Base-by-base conservation (phyloP, 805 yeast genomes). In the Metschnikowia kunwiensis region DNA sequence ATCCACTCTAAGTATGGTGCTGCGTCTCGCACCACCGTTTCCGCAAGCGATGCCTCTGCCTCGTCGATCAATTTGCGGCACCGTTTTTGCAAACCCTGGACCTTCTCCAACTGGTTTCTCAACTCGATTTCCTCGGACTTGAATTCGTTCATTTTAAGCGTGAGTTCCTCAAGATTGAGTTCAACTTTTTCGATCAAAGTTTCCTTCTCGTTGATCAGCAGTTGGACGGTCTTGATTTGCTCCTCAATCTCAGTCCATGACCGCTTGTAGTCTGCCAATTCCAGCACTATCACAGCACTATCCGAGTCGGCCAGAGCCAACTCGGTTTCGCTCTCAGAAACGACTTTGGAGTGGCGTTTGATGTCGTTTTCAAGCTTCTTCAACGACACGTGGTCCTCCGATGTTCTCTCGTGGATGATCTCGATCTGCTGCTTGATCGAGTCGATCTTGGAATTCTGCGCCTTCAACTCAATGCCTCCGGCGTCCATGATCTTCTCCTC, bases 391-490 rank as follows among this genome's bases (percentile, higher is more conserved):
- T 69, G 74, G 38, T 78, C 85, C 20, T 72, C 74, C 5, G 80
- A 69, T 10, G 78, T 68, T 49, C 77, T 78, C 28, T 76, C 75
- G 23, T 62, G 65, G 10, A 78, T 57, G 13, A 82, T 74, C 35
- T 80, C 85, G 19, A 84, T 73, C 50, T 77, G 75, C 49, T 83
- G 85, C 27, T 69, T 66, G 22, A 83, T 67, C 1, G 94, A 82
- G 49, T 80, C 88, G 7, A 93, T 96, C 52, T 79, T 83, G 1
- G 94, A 76, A 43, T 78, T 82, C 51, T 88, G 96, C 42, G 84
- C 58, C 38, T 86, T 78, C 45, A 93, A 68, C 43, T 79, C 79
- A 7, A 85, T 81, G 42, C 99, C 99, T 36, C 99, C 99, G 36
- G 86, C 82, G 32, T 84, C 81, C 85, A 89, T 78, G 25, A 93